phyloP scores from a whole-genome alignment of 208 protist species.

The Leishmania mexicana region DNA sequence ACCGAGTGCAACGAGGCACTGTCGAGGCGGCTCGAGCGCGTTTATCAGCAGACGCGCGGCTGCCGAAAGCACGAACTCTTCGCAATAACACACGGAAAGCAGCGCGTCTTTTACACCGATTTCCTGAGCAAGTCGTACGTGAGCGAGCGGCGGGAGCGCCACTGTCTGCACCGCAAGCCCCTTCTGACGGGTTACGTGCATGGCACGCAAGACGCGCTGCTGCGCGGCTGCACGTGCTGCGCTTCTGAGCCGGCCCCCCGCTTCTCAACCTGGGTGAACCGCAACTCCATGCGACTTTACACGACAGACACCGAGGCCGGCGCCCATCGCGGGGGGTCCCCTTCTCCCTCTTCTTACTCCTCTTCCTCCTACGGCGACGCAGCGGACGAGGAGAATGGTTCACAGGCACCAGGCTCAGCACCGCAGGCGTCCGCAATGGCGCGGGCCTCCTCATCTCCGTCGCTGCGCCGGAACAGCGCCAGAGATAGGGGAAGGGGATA shows the following conservation, averaged over 20 bases:
- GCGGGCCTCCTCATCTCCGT: background rate
- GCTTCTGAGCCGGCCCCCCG: conserved; percentile 22
- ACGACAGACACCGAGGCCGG: conserved; percentile 10
- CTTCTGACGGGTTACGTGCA: conserved; percentile 32
- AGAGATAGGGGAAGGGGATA: no score
- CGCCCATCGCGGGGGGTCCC: background rate
- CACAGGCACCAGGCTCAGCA: background rate
- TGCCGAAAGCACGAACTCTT: conserved; percentile 16
- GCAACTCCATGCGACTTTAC: conserved; percentile 27
- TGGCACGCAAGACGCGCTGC: conserved; percentile 29
- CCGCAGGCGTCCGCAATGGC: background rate
- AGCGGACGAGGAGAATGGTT: background rate
- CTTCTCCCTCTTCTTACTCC: no score
- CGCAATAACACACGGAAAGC: conserved; percentile 29
- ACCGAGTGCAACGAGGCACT: conserved; percentile 62
- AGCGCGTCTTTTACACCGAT: conserved; percentile 34
- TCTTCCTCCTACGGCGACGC: background rate
- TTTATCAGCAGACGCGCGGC: conserved; percentile 59
- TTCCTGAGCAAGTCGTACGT: conserved; percentile 32
- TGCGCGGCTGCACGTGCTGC: conserved; percentile 28
- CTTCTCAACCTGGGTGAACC: conserved; percentile 34
- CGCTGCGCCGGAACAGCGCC: background rate
- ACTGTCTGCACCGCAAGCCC: conserved; percentile 28
- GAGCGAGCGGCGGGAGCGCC: conserved; percentile 28
- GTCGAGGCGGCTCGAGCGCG: conserved; percentile 51